Conservation (phyloP, 1,284 basidiomycete genomes). For the Trichosporon sp. region DNA sequence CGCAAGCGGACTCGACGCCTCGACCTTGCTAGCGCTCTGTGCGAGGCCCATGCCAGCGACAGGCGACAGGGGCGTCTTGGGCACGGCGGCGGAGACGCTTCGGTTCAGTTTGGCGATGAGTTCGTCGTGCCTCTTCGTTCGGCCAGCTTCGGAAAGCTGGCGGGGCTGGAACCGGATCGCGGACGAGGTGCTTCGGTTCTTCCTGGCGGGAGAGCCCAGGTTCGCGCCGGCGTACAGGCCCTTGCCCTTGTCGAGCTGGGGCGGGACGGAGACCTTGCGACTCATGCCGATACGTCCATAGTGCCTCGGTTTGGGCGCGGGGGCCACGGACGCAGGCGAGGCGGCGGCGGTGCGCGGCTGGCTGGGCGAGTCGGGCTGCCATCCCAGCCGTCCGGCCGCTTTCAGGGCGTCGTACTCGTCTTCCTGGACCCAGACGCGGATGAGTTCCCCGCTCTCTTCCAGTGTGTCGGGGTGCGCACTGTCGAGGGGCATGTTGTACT, state of each 20-base stretch:
- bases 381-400: conserved; percentile 24
- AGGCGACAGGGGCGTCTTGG: background rate
- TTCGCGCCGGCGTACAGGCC: conserved; percentile 5
- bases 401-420: conserved; percentile 24
- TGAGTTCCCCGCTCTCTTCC: conserved; percentile 23
- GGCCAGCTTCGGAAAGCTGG: conserved; percentile 28
- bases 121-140: conserved; percentile 31
- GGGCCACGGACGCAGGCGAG: background rate
- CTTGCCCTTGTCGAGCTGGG: conserved; percentile 12
- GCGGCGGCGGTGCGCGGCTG: background rate
- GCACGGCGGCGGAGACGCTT: conserved; percentile 1
- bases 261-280: conserved; percentile 14
- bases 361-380: conserved; percentile 24
- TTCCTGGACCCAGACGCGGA: conserved; percentile 30
- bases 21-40: background rate
- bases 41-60: background rate
- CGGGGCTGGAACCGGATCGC: conserved; percentile 16
- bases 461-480: conserved; percentile 33
- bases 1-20: background rate
- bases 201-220: conserved; percentile 1
- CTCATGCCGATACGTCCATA: conserved; percentile 9
- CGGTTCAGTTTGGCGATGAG: conserved; percentile 29
- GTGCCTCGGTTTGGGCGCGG: background rate
- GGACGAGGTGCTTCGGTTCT: background rate
- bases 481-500: conserved; percentile 33